Evolutionary conservation across 75 land plant genomes (phyloP), one percentile per base, ranked within the genome.

Genomic region (Picea glauca): DNA sequence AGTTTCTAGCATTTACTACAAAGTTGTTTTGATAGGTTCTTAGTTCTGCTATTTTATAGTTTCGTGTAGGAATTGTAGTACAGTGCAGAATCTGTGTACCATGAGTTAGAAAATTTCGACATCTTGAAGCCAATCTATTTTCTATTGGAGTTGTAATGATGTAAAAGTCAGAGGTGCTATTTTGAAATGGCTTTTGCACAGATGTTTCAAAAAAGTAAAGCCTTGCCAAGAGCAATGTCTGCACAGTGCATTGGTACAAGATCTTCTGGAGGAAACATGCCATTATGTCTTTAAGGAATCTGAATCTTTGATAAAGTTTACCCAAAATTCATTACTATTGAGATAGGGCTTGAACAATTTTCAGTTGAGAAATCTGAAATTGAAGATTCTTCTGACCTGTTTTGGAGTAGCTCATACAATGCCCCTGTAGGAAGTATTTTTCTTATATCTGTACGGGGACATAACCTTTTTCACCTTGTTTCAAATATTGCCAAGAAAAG

Each of bases 271-370:
- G 13, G 23, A 13, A 26, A 62, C 13, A 26, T 17, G 14, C 4
- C 67, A 64, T 64, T 64, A 64, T 64, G 67, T 30, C 35, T 13
- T n/a, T n/a, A n/a, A n/a, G n/a, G n/a, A n/a, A n/a, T n/a, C n/a
- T 30, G 13, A 3, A 14, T 31, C 23, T 64, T 30, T 64, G 17
- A 14, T 64, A 33, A 31, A 32, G 35, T 64, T 64, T 64, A 31
- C 35, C 67, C 13, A 60, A 23, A 62, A 23, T 8, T 62, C 1
- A 9, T 62, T 31, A 11, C 23, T 20, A 12, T 12, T 46, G 30
- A 12, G 13, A 64, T 64, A 13, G 17, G 35, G 67, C 32, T 3
- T 64, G 67, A 64, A 9, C 67, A 64, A 64, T 64, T 3, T 64
- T 3, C 15, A 64, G 12, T 7, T 13, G 3, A 3, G 50, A 31